These are phyloP conservation scores for Fraxinus baroniana DNA, from an alignment of 305 asterid species.

Conservation along the genomic window DNA sequence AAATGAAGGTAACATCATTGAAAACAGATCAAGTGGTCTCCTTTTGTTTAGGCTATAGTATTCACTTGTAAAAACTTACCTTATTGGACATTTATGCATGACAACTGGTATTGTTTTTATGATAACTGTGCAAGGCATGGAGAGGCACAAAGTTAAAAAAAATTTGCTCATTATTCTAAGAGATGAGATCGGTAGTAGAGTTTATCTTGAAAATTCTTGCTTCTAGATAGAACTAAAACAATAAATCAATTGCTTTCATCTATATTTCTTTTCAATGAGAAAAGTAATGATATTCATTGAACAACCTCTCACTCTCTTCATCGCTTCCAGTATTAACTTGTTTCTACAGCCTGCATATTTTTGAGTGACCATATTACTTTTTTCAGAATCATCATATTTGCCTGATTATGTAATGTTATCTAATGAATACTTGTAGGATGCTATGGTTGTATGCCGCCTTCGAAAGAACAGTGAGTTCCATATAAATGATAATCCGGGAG, in stretches of 20 bases:
- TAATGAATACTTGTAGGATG: constrained; percentile 45
- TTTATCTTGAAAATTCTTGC: not conserved
- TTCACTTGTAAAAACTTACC: not conserved
- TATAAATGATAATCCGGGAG: constrained; percentile 37
- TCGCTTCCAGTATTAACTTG: not conserved
- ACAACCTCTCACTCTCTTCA: not conserved
- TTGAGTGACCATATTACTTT: not conserved
- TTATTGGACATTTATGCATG: not conserved
- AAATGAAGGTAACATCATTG: not conserved
- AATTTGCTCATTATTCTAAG: not conserved
- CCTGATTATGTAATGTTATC: not conserved
- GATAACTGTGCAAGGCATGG: not conserved
- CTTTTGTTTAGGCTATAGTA: not conserved
- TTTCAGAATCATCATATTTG: not conserved
- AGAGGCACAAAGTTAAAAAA: not conserved
- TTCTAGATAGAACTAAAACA: not conserved
- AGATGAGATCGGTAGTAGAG: not conserved
- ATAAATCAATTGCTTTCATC: not conserved
- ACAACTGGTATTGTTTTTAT: not conserved
- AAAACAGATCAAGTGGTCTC: not conserved
- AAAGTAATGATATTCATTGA: not conserved
- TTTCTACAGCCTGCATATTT: not conserved
- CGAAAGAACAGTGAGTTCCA: constrained; percentile 68
- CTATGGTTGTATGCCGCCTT: constrained; percentile 77
- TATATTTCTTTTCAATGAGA: not conserved